Evolutionary conservation across 805 yeast species (phyloP).

Genomic region (Candida corydali): DNA sequence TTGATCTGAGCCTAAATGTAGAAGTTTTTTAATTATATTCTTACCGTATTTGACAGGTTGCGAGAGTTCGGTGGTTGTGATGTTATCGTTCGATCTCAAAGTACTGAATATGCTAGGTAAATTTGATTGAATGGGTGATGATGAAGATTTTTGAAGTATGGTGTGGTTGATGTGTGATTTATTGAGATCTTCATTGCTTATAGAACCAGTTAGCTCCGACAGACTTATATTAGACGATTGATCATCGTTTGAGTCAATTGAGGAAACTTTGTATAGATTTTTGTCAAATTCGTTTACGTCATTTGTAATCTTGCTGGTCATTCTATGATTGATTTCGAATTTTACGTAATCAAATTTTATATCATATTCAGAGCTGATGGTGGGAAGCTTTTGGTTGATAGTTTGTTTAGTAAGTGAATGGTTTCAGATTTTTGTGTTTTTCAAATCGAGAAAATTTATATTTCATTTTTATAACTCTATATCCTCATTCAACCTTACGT

Average conservation of each 20-base stretch:
- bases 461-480: slow-evolving; percentile 19
- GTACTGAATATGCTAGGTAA: slow-evolving; percentile 19
- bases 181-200: background rate
- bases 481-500: slow-evolving; percentile 62
- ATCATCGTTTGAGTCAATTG: slow-evolving; percentile 3
- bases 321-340: too few species aligned
- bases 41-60: slow-evolving; percentile 2
- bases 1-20: slow-evolving; percentile 10
- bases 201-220: slow-evolving; percentile 7
- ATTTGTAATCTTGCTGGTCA: background rate
- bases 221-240: background rate
- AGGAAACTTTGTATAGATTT: background rate
- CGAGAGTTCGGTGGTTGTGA: background rate
- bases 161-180: background rate
- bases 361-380: too few species aligned
- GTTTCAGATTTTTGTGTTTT: too few species aligned
- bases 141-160: slow-evolving; percentile 4
- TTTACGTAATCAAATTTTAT: too few species aligned
- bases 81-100: slow-evolving; percentile 18
- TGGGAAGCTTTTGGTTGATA: too few species aligned
- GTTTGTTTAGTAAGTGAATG: too few species aligned
- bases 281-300: background rate
- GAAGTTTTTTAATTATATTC: slow-evolving; percentile 11
- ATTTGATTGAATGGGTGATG: slow-evolving; percentile 21
- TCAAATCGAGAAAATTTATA: too few species aligned